Evolutionary conservation across 2,329 filamentous ascomycete species (phyloP).

Genomic region (Salinomyces thailandicus): DNA sequence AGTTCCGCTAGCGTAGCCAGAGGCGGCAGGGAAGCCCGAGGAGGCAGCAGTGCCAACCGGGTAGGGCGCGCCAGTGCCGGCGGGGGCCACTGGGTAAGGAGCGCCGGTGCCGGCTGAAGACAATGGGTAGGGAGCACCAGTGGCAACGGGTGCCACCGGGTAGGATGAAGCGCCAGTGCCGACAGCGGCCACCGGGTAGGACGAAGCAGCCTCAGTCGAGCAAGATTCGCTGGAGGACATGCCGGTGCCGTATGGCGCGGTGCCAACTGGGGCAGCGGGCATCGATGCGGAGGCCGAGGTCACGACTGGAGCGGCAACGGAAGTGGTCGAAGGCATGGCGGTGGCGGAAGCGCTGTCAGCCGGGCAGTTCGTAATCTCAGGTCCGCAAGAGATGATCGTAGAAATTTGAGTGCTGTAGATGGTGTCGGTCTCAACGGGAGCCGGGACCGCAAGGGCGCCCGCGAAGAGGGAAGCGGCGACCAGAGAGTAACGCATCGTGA

Average conservation of each 20-base stretch:
- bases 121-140: neutral
- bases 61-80: constrained; percentile 1
- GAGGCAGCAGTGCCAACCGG: constrained; percentile 1
- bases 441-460: constrained; percentile 5
- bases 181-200: neutral
- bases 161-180: neutral
- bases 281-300: neutral
- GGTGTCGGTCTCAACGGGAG: constrained; percentile 13
- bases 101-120: no score
- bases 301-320: neutral
- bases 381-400: constrained; percentile 33
- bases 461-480: constrained; percentile 7
- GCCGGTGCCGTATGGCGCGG: neutral
- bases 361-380: constrained; percentile 25
- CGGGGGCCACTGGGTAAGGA: constrained; percentile 1
- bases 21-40: constrained; percentile 2
- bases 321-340: constrained; percentile 1
- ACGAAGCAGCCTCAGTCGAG: neutral
- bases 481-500: constrained; percentile 3
- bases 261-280: neutral
- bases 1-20: constrained; percentile 8
- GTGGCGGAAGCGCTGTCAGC: constrained; percentile 3
- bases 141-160: neutral
- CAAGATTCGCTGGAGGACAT: neutral
- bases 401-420: constrained; percentile 34